Evolutionary conservation across 768 basidiomycete species (phyloP), one percentile per base, ranked within the genome.

Genomic region (Lactarius indigo): DNA sequence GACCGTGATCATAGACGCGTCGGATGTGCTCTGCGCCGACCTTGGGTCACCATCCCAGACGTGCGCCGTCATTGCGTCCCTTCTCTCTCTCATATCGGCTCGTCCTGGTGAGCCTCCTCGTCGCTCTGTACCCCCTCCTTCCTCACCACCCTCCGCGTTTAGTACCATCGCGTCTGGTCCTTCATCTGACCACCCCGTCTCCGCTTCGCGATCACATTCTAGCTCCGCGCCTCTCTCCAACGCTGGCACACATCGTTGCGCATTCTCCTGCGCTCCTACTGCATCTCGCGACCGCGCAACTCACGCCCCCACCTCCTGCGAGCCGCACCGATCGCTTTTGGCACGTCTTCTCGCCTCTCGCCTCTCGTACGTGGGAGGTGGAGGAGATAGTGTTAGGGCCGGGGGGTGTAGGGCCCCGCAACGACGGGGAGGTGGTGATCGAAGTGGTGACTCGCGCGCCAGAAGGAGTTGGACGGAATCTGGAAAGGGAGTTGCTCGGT

Each of bases 261-360:
- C 90, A 93, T 72, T 90, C 93, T 2, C 82, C 91, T 0, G 78
- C 80, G 1, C 82, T 97, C 61, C 77, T 98, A 41, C 74, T 73
- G 8, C 85, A 92, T 72, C 77, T 98, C 58, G 82, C 90, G 2
- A 81, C 79, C 31, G 85, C 86, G 9, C 94, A 92, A 74, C 80
- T 92, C 56, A 84, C 86, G 2, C 84, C 83, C 0, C 92, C 93
- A 0, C 89, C 91, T 1, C 85, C 89, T 9, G 77, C 80, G 47
- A 84, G 85, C 10, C 71, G 83, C 0, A 78, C 81, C n/a, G 78
- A 83, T 41, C 91, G 91, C 72, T 96, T 95, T 77, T 95, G 90
- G 91, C 79, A 80, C 42, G 80, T 93, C 13, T 91, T 96, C 72
- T 75, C 86, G 9, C 89, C 91, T 0, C 74, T 91, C 64, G 84